These are phyloP conservation scores for Solidago caesia DNA, from an alignment of 129 eudicot species.

Conservation along the genomic window DNA sequence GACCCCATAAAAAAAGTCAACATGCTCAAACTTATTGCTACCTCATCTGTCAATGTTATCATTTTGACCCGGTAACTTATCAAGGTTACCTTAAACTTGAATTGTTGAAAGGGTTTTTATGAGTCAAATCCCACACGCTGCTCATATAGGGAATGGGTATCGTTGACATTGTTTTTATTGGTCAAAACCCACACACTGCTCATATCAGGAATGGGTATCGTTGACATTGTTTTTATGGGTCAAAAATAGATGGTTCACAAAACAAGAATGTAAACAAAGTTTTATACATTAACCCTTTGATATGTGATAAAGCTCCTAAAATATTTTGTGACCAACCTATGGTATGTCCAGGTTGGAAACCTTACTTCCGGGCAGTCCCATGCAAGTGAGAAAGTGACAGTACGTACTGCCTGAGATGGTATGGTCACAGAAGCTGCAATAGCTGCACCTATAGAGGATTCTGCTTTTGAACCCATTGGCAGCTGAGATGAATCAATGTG, in stretches of 20 bases:
- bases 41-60: background rate
- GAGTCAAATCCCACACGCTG: no score
- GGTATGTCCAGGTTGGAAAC: slow-evolving; percentile 77
- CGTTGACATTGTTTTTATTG: background rate
- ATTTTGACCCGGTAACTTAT: background rate
- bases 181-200: no score
- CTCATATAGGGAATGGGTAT: no score
- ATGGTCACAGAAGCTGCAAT: slow-evolving; percentile 80
- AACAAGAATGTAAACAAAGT: background rate
- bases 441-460: slow-evolving; percentile 83
- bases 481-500: slow-evolving; percentile 57
- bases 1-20: background rate
- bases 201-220: no score
- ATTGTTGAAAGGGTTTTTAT: background rate
- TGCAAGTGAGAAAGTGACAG: slow-evolving; percentile 76
- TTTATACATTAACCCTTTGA: background rate
- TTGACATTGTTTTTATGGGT: background rate
- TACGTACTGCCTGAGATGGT: slow-evolving; percentile 57
- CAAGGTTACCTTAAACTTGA: no score
- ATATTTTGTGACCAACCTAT: slow-evolving; percentile 42
- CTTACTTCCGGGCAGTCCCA: slow-evolving; percentile 92
- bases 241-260: background rate
- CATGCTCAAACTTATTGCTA: background rate
- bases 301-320: slow-evolving; percentile 8
- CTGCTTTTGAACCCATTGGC: slow-evolving; percentile 60